A percentile compares a stretch with the other conserved stretches of the same genome.
Conservation (phyloP, 192 early-diverging fungal genomes). For the Irineochytrium annulatum region DNA sequence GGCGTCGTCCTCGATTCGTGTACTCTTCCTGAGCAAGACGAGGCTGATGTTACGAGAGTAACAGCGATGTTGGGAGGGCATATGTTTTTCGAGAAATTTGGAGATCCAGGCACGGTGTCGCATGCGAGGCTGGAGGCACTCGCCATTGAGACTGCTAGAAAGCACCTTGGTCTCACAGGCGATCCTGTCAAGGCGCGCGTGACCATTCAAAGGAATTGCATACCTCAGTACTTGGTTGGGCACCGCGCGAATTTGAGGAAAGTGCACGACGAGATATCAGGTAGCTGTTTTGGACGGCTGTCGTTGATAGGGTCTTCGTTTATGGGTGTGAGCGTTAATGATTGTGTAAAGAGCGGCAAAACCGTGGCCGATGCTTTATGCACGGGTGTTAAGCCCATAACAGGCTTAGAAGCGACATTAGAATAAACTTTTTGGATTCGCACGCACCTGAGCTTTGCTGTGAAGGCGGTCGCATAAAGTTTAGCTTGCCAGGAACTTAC, state of each 20-base stretch:
- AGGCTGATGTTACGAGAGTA: constrained; percentile 44
- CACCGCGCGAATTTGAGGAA: constrained; percentile 62
- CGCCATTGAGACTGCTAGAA: constrained; percentile 56
- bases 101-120: constrained; percentile 21
- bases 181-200: constrained; percentile 29
- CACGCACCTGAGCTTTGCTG: not conserved
- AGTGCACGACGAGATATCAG: constrained; percentile 54
- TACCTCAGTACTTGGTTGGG: constrained; percentile 86
- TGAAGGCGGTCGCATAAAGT: too few species aligned
- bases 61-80: constrained; percentile 93
- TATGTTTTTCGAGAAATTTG: constrained; percentile 59
- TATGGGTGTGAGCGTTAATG: constrained; percentile 79
- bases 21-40: constrained; percentile 65
- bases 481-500: too few species aligned
- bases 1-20: constrained; percentile 89
- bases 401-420: too few species aligned
- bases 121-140: constrained; percentile 29
- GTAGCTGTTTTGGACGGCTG: constrained; percentile 50
- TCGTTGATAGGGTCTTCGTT: constrained; percentile 79
- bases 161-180: constrained; percentile 54
- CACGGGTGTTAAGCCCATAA: too few species aligned
- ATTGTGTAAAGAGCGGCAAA: constrained; percentile 34
- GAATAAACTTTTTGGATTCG: not conserved
- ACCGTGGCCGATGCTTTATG: constrained; percentile 5
- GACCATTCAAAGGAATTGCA: constrained; percentile 67